Conservation (phyloP, 192 early-diverging fungal species). For the Linnemannia elongata region DNA sequence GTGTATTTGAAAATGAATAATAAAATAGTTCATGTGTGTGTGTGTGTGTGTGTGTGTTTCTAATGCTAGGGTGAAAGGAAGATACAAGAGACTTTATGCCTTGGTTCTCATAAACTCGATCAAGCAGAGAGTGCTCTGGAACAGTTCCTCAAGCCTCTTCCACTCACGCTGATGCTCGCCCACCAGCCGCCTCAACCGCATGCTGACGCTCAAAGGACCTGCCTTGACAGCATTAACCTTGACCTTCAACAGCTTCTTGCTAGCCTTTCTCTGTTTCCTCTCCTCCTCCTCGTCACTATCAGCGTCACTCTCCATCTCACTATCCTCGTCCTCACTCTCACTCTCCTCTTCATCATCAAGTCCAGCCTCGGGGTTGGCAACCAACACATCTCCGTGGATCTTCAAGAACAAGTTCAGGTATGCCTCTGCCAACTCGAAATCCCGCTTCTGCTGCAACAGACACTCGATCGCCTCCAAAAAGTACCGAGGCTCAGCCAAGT, state of each 20-base stretch:
- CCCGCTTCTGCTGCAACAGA: slow-evolving; percentile 72
- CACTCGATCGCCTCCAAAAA: slow-evolving; percentile 78
- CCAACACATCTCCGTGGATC: slow-evolving; percentile 85
- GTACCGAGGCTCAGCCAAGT: slow-evolving; percentile 68
- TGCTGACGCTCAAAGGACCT: slow-evolving; percentile 43
- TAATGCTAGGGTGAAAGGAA: background rate
- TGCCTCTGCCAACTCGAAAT: slow-evolving; percentile 91
- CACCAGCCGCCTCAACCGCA: slow-evolving; percentile 51
- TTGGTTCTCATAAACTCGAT: slow-evolving; percentile 71
- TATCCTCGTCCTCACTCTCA: slow-evolving; percentile 33
- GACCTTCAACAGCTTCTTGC: slow-evolving; percentile 31
- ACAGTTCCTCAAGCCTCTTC: slow-evolving; percentile 70
- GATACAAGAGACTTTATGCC: slow-evolving; percentile 17
- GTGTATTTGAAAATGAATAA: background rate
- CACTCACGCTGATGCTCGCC: slow-evolving; percentile 64
- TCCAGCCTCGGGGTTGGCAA: slow-evolving; percentile 67
- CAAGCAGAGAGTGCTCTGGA: slow-evolving; percentile 74
- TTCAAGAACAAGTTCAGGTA: slow-evolving; percentile 83
- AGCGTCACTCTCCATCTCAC: slow-evolving; percentile 43
- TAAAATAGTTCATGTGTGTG: background rate
- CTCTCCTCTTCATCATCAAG: slow-evolving; percentile 56
- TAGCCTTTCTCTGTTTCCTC: background rate
- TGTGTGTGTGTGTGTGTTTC: background rate
- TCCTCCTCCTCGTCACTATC: slow-evolving; percentile 29
- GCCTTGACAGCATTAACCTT: slow-evolving; percentile 48